Evolutionary conservation across 176 grass and related monocot genomes (phyloP).

Genomic region (Cenchrus purpureus): DNA sequence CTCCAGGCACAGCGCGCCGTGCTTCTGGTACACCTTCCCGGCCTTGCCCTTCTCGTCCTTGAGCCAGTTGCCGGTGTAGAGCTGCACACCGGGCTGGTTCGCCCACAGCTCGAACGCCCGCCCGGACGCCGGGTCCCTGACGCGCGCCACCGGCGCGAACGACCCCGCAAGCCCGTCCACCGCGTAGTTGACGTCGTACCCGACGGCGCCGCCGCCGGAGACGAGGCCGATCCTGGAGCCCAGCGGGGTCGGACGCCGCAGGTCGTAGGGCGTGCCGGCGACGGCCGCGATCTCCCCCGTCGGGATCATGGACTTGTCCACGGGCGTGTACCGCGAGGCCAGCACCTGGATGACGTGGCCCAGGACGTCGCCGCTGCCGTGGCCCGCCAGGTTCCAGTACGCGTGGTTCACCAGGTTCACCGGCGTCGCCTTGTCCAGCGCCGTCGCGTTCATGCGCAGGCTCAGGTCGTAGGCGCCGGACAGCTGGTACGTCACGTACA

Average conservation of each 20-base stretch:
- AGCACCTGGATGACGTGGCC: constrained; percentile 69
- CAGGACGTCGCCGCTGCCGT: constrained; percentile 66
- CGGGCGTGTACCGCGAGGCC: constrained; percentile 67
- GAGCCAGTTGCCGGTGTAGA: constrained; percentile 74
- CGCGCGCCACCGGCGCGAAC: constrained; percentile 53
- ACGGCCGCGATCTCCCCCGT: constrained; percentile 59
- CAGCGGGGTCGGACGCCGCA: constrained; percentile 34
- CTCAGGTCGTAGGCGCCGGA: constrained; percentile 56
- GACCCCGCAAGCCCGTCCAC: not conserved
- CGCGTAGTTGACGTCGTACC: constrained; percentile 77
- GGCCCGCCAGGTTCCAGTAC: constrained; percentile 78
- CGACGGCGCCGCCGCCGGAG: constrained; percentile 34
- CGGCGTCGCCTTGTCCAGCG: constrained; percentile 62
- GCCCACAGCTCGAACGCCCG: constrained; percentile 65
- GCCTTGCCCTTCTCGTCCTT: constrained; percentile 56
- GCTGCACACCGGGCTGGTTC: constrained; percentile 83
- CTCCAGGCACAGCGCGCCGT: constrained; percentile 72
- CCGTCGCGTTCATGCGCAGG: constrained; percentile 59
- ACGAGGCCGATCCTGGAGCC: constrained; percentile 50
- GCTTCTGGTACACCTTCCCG: constrained; percentile 49
- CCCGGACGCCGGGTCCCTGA: constrained; percentile 57
- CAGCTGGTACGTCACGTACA: constrained; percentile 78
- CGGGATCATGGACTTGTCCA: constrained; percentile 64
- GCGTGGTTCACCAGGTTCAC: constrained; percentile 73
- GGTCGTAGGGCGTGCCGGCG: constrained; percentile 64